phyloP scores from a whole-genome alignment of 176 grass and related monocot genomes.

The Ananas comosus region DNA sequence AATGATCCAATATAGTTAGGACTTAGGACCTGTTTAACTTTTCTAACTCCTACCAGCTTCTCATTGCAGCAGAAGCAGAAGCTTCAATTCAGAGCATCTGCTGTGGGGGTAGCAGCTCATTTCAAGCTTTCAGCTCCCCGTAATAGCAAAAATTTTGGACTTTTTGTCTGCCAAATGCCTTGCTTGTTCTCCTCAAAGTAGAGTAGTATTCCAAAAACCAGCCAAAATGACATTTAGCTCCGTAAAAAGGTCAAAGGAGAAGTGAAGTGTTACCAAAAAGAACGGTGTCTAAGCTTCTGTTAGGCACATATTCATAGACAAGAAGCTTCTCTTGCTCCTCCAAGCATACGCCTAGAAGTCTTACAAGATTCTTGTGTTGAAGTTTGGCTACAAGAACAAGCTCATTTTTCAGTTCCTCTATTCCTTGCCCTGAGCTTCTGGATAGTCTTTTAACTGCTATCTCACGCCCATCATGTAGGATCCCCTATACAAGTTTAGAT shows the following conservation, averaged over 20 bases:
- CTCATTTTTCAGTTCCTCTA: conserved; percentile 45
- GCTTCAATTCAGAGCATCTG: too few species aligned
- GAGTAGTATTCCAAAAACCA: too few species aligned
- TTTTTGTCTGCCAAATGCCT: too few species aligned
- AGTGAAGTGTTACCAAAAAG: conserved; percentile 44
- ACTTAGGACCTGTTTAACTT: too few species aligned
- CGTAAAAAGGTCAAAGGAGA: neutral
- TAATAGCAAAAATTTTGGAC: too few species aligned
- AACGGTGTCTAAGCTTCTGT: conserved; percentile 74
- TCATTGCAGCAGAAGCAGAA: too few species aligned
- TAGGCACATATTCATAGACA: conserved; percentile 69
- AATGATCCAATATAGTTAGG: too few species aligned
- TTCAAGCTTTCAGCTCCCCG: too few species aligned
- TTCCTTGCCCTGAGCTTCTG: conserved; percentile 51
- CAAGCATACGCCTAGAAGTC: conserved; percentile 64
- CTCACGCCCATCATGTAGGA: conserved; percentile 34
- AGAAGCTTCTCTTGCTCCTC: conserved; percentile 24
- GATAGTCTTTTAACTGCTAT: conserved; percentile 43
- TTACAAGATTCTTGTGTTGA: conserved; percentile 79
- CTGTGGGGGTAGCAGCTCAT: too few species aligned
- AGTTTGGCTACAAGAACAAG: conserved; percentile 60
- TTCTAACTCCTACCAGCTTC: too few species aligned
- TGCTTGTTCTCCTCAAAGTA: too few species aligned
- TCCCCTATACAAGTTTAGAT: conserved; percentile 33
- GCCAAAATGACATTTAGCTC: too few species aligned